A percentile compares a stretch with the other conserved stretches of the same genome.
phyloP scores from a whole-genome alignment of 1,139 yeast species.

The Blastobotrys persicus region DNA sequence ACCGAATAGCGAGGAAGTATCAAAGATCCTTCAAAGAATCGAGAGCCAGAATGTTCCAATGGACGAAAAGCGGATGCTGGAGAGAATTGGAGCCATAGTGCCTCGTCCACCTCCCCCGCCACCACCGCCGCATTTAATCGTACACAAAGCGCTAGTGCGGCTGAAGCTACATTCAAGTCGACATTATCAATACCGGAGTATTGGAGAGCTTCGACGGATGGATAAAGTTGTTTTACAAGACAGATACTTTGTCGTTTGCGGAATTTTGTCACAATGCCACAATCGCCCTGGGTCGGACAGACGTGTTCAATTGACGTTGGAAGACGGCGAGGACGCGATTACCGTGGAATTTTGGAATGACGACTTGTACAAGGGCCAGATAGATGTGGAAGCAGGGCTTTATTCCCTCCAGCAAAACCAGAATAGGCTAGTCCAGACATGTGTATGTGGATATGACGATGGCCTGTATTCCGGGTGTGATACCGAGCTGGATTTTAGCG shows the following conservation, averaged over 20 bases:
- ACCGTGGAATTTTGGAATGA: neutral
- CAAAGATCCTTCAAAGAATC: neutral
- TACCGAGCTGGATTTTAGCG: neutral
- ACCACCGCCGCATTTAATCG: neutral
- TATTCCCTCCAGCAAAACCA: neutral
- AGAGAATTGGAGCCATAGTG: neutral
- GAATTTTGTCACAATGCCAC: neutral
- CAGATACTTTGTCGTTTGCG: neutral
- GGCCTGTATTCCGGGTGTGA: conserved; percentile 1
- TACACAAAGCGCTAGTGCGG: neutral
- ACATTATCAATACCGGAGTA: neutral
- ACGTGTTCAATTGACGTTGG: neutral
- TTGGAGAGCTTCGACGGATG: conserved; percentile 1
- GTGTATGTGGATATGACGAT: neutral
- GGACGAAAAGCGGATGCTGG: neutral
- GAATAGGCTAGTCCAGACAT: neutral
- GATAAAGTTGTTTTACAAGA: neutral
- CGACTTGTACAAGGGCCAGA: neutral
- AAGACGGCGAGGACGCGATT: neutral
- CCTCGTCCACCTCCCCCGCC: neutral
- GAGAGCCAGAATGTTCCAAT: neutral
- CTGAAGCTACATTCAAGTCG: neutral
- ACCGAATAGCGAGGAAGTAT: neutral
- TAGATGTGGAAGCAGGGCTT: neutral
- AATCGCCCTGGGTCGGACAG: neutral